phyloP scores from a whole-genome alignment of 805 yeast species.

The Vanderwaltozyma tropicalis region DNA sequence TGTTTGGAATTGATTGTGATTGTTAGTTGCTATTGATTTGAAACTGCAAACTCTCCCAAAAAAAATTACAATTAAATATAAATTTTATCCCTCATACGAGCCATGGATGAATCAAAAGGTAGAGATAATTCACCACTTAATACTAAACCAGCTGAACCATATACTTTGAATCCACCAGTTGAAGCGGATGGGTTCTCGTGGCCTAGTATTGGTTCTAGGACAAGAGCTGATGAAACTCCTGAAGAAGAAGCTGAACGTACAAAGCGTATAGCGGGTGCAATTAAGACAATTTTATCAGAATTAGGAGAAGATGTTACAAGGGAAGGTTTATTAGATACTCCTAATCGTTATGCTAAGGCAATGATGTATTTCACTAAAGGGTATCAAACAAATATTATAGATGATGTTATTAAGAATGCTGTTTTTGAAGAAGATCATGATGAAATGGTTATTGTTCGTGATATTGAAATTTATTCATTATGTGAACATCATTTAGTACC shows the following conservation, averaged over 20 bases:
- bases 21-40: no score
- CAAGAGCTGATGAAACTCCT: slow-evolving; percentile 55
- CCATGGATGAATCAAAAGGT: slow-evolving; percentile 1
- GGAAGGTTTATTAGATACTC: slow-evolving; percentile 88
- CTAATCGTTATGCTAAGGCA: slow-evolving; percentile 92
- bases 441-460: slow-evolving; percentile 96
- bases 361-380: slow-evolving; percentile 95
- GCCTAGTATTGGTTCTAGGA: slow-evolving; percentile 83
- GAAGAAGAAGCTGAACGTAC: slow-evolving; percentile 62
- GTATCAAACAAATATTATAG: slow-evolving; percentile 80
- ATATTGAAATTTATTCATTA: slow-evolving; percentile 81
- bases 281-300: slow-evolving; percentile 58
- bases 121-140: slow-evolving; percentile 47
- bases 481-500: slow-evolving; percentile 99
- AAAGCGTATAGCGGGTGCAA: slow-evolving; percentile 73
- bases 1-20: no score
- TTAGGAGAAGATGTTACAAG: slow-evolving; percentile 85
- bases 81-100: neutral
- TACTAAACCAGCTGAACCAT: slow-evolving; percentile 74
- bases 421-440: slow-evolving; percentile 97
- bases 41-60: no score
- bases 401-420: slow-evolving; percentile 84
- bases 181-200: slow-evolving; percentile 88
- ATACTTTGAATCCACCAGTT: slow-evolving; percentile 73
- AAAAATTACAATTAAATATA: no score